Conservation (phyloP, 1,284 basidiomycete species). For the Anthracocystis walkeri region DNA sequence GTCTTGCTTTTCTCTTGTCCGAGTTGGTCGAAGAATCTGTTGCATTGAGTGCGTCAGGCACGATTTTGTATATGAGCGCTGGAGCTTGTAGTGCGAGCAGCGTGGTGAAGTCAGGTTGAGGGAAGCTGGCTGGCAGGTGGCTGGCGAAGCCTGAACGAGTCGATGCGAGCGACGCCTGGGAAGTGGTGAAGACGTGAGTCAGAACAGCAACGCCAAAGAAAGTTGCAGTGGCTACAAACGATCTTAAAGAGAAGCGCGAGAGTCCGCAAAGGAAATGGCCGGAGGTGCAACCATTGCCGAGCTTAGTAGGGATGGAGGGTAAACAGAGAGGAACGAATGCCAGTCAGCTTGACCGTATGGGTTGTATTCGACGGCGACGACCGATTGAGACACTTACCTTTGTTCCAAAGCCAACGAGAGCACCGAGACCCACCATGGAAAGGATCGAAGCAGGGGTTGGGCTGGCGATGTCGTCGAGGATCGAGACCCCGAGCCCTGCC, state of each 20-base stretch:
- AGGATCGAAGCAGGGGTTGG: conserved; percentile 6
- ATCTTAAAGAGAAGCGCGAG: conserved; percentile 60
- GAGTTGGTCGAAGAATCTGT: background rate
- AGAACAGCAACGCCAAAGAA: conserved; percentile 66
- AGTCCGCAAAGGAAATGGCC: conserved; percentile 68
- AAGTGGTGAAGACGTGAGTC: conserved; percentile 44
- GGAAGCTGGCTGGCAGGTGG: conserved; percentile 27
- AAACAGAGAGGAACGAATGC: too few species aligned
- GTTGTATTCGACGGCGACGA: too few species aligned
- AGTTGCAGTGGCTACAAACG: conserved; percentile 59
- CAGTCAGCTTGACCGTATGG: too few species aligned
- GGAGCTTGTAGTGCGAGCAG: conserved; percentile 57
- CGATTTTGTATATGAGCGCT: conserved; percentile 45
- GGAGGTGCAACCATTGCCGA: conserved; percentile 65
- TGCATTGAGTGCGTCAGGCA: conserved; percentile 10
- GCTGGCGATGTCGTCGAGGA: conserved; percentile 50
- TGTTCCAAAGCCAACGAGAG: conserved; percentile 63
- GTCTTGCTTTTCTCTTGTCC: conserved; percentile 4
- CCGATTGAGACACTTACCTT: conserved; percentile 18
- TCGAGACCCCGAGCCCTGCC: conserved; percentile 33
- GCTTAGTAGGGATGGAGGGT: conserved; percentile 8
- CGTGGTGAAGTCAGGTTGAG: conserved; percentile 27
- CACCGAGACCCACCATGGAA: conserved; percentile 29
- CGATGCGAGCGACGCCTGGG: background rate
- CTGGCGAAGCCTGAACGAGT: conserved; percentile 4